phyloP scores from a whole-genome alignment of 2,329 filamentous ascomycete genomes.

The Stagonosporopsis chrysanthemi region DNA sequence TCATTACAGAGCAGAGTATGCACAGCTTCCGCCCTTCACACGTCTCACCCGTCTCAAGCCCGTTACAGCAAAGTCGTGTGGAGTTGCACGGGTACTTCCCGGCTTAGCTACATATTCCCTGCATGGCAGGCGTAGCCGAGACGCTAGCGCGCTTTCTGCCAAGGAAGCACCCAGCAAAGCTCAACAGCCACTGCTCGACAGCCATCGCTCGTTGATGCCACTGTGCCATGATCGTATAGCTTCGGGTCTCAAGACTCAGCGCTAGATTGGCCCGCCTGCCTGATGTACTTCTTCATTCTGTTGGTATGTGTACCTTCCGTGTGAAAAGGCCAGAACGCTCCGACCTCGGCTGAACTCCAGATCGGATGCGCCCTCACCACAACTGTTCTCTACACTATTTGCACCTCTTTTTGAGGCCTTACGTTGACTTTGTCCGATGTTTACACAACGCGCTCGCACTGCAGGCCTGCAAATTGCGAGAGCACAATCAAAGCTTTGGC shows the following conservation, averaged over 20 bases:
- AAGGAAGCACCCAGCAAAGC: too few relatives aligned
- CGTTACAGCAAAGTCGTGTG: constrained; percentile 13
- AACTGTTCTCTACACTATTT: too few relatives aligned
- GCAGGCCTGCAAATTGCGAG: background rate
- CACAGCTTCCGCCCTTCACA: background rate
- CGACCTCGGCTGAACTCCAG: background rate
- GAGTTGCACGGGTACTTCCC: constrained; percentile 5
- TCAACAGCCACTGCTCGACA: too few relatives aligned
- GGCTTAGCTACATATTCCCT: constrained; percentile 1
- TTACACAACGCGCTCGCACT: background rate
- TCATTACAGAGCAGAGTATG: background rate
- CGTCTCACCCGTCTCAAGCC: background rate
- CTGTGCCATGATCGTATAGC: background rate
- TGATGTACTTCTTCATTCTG: background rate
- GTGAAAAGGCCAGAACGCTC: background rate
- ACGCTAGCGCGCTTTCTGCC: constrained; percentile 1
- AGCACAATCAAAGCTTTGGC: background rate
- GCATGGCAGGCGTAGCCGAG: constrained; percentile 6
- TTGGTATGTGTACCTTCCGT: background rate
- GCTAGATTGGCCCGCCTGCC: too few relatives aligned
- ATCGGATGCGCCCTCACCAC: background rate
- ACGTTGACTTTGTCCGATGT: background rate
- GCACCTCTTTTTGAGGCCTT: too few relatives aligned
- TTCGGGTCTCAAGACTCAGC: background rate
- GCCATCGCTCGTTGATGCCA: background rate